These are phyloP conservation scores for Verticillium nubilum DNA, from an alignment of 2,329 filamentous ascomycete species.

Conservation along the genomic window DNA sequence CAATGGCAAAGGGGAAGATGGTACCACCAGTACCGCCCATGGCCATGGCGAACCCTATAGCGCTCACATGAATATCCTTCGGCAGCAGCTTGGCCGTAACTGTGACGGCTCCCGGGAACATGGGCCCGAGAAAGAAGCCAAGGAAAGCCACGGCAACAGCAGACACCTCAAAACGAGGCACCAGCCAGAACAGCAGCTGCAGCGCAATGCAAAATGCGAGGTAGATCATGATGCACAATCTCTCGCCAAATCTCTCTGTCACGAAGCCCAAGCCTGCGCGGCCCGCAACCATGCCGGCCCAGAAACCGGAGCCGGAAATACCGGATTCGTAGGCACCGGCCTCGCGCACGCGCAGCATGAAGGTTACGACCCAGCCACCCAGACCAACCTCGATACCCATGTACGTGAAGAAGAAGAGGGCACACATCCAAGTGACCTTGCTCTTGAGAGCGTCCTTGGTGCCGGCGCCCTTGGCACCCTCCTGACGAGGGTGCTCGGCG, in stretches of 20 bases:
- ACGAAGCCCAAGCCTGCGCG: slow-evolving; percentile 64
- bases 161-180: slow-evolving; percentile 55
- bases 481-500: slow-evolving; percentile 24
- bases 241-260: slow-evolving; percentile 63
- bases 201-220: slow-evolving; percentile 54
- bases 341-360: slow-evolving; percentile 68
- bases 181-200: slow-evolving; percentile 50
- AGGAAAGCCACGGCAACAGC: slow-evolving; percentile 61
- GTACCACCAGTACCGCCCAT: slow-evolving; percentile 67
- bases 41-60: slow-evolving; percentile 69
- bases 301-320: slow-evolving; percentile 69
- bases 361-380: slow-evolving; percentile 75
- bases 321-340: slow-evolving; percentile 63
- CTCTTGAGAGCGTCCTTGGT: slow-evolving; percentile 33
- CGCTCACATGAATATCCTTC: slow-evolving; percentile 61
- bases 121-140: slow-evolving; percentile 69
- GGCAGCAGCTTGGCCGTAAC: slow-evolving; percentile 66
- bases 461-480: slow-evolving; percentile 20
- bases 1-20: slow-evolving; percentile 54
- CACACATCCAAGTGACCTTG: slow-evolving; percentile 59
- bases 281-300: slow-evolving; percentile 70
- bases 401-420: slow-evolving; percentile 66
- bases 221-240: slow-evolving; percentile 54
- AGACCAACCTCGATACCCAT: slow-evolving; percentile 68
- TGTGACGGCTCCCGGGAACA: slow-evolving; percentile 69